A percentile compares a stretch with the other conserved stretches of the same genome.
phyloP scores from a whole-genome alignment of 306 rosid genomes.

The Elaeagnus macrophylla region DNA sequence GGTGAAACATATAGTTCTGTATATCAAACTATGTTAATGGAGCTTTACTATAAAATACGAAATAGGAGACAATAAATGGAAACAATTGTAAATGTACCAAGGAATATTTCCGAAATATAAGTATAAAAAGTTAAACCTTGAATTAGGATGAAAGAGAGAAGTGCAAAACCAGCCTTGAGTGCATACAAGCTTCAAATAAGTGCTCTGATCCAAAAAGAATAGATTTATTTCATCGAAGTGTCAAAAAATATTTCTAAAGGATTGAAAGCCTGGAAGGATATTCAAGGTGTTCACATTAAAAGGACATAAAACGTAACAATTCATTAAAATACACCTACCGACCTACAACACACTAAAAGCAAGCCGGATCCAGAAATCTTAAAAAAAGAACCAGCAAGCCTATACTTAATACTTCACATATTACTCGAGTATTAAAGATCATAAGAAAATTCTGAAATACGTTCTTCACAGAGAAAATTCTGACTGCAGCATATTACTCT shows the following conservation, averaged over 20 bases:
- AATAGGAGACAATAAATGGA: background rate
- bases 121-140: constrained; percentile 36
- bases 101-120: background rate
- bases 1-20: background rate
- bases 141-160: constrained; percentile 48
- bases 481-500: background rate
- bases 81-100: background rate
- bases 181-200: constrained; percentile 75
- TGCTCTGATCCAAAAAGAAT: constrained; percentile 35
- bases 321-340: background rate
- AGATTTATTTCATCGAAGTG: background rate
- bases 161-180: constrained; percentile 82
- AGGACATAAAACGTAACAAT: background rate
- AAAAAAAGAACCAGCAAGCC: too few species aligned
- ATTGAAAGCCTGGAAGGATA: too few species aligned
- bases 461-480: too few species aligned
- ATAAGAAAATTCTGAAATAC: too few species aligned
- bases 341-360: too few species aligned
- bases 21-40: background rate
- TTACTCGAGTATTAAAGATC: too few species aligned
- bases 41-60: too few species aligned
- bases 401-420: too few species aligned
- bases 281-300: background rate
- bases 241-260: too few species aligned
- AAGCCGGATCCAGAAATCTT: too few species aligned